Base-by-base conservation (phyloP, 805 yeast species). In the Lipomyces spencermartinsiae region DNA sequence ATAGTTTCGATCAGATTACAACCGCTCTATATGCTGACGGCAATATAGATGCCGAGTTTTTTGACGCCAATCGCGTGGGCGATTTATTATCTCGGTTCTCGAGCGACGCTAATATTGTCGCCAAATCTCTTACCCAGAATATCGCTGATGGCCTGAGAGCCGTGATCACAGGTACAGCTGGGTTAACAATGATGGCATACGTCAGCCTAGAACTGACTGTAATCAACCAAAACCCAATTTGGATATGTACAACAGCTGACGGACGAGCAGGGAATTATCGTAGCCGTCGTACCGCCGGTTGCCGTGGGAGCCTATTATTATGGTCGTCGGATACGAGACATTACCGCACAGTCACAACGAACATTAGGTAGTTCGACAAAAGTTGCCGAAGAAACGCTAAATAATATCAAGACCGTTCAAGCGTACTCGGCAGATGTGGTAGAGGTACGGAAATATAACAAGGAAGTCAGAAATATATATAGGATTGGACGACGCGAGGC, bases 141-240 rank as follows among this genome's bases (percentile, higher is more conserved):
- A 83, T 94, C 33, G 89, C 95, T 65, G 98, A 94, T 76, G 98
- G 98, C 14, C 83, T 93, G 46, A 81, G 97, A 67, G 88, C 98
- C 0, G 77, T 88, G 0, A 86, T 94, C 25, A 87, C 92, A 73
- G 97, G 97, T 0, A 81, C 85, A 59, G 96, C 92, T 53, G 98
- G 98, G 4, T 81, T 93, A 58, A 86, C 90, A 1, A 92, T 93
- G 97, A 94, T 94, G 98, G 82, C 91, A 70, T 86, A 87, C 74
- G 94, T 93, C 7, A 89, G 95, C 46, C 85, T 91, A 82, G 88
- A 93, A 74, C 81, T 94, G 69, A 92, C 98, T 0, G 87, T 89
- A 6, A 88, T 39, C 33, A 22, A 12, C 2, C 35, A 4, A 9
- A 8, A 12, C 25, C 14, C 19, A 19, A 16, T 16, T 33, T 57